Percentiles rank a stretch among this genome's conserved stretches.
Conservation (phyloP, 345 rosid species). For the Eucalyptus leucophloia region DNA sequence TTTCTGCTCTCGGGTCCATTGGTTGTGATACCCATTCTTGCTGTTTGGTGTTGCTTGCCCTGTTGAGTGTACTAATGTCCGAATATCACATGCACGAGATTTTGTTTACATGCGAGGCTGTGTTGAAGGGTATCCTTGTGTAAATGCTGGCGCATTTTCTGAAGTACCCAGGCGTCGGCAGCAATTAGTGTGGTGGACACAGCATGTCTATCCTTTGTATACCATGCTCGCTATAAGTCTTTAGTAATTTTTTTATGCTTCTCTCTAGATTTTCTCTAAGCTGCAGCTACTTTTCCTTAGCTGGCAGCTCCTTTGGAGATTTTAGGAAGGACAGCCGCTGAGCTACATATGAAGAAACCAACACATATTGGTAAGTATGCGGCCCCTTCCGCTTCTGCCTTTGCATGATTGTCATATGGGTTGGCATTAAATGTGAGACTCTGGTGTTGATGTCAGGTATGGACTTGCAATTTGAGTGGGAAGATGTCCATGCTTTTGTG, state of each 20-base stretch:
- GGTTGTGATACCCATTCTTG: background rate
- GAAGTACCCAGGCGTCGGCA: background rate
- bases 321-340: conserved; percentile 63
- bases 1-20: background rate
- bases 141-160: background rate
- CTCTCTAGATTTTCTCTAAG: background rate
- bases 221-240: background rate
- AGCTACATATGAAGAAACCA: conserved; percentile 68
- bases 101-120: background rate
- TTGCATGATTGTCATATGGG: background rate
- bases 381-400: background rate
- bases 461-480: conserved; percentile 89
- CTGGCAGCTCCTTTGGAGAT: conserved; percentile 59
- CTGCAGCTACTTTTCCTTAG: conserved; percentile 19
- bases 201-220: background rate
- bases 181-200: background rate
- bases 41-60: background rate
- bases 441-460: conserved; percentile 40
- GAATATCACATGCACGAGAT: background rate
- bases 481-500: conserved; percentile 59
- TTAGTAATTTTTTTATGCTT: background rate
- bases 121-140: background rate
- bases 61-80: background rate
- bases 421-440: background rate
- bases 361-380: conserved; percentile 49